Base-by-base conservation (phyloP, 352 stramenopile genomes). In the Phytophthora uliginosa region DNA sequence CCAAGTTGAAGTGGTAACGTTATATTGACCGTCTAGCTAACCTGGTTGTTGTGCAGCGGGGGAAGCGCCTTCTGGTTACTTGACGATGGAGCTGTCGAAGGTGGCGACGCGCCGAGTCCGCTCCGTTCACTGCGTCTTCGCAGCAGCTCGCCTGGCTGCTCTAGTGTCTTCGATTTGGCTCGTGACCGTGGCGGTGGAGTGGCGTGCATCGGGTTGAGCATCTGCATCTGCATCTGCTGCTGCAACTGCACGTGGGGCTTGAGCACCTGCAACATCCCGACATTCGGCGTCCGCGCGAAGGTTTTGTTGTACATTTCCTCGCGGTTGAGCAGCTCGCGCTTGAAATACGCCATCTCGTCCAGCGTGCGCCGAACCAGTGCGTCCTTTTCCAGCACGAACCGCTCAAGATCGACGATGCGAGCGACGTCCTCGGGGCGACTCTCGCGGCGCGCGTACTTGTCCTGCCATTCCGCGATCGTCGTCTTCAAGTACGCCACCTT, bases 291-390 rank as follows among this genome's bases (percentile, higher is more conserved):
- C 7, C 85, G 70, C 2, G 87, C 88, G 40, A 98, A 98, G 2
- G 94, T 97, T 58, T 97, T 97, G 81, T 98, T 98, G 86, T 98
- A 98, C 78, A 90, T 97, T 59, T 98, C 91, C 68, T 98, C 94
- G 17, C 94, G 92, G 63, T 98, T 98, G 18, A 98, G 74, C 33
- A 98, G 74, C 74, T 98, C 94, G 4, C 91, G 85, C 79, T 98
- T 98, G 69, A 97, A 96, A 69, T 95, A 98, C n/a, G 88, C 84
- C 90, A 98, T 97, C 68, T 98, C 94, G 58, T 98, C 91, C 64
- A 89, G 63, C 22, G 85, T 92, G 38, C 85, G 77, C 52, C 79
- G 76, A 26, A 93, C 82, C 9, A 95, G 68, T 36, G 79, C 82
- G 17, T 98, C 89, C 33, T 90, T 93, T 51, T 97, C 81, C 33